These are phyloP conservation scores for Penicillium verrucosum DNA, from an alignment of 2,329 filamentous ascomycete species.

Conservation along the genomic window DNA sequence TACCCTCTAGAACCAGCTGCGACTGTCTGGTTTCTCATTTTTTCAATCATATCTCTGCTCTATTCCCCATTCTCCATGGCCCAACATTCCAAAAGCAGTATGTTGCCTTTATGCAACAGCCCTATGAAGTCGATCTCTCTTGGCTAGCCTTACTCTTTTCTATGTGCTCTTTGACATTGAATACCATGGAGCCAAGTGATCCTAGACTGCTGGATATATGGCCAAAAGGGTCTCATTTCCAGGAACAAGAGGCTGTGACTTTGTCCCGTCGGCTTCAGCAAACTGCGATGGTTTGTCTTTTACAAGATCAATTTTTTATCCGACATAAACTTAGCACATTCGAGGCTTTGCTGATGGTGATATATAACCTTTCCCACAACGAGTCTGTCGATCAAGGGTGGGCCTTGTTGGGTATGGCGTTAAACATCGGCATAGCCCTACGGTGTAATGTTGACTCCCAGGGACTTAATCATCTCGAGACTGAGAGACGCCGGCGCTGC, in stretches of 20 bases:
- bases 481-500: conserved; percentile 29
- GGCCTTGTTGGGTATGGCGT: conserved; percentile 29
- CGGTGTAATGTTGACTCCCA: conserved; percentile 28
- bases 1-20: conserved; percentile 13
- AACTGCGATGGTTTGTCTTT: conserved; percentile 28
- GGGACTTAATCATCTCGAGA: conserved; percentile 19
- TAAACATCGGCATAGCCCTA: conserved; percentile 31
- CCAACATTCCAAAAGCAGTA: conserved; percentile 30
- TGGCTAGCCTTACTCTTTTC: conserved; percentile 32
- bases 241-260: background rate
- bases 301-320: conserved; percentile 30
- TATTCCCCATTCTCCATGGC: conserved; percentile 32
- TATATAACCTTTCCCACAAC: conserved; percentile 29
- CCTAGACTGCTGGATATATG: conserved; percentile 20
- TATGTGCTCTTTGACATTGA: conserved; percentile 24
- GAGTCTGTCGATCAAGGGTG: conserved; percentile 27
- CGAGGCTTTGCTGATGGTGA: conserved; percentile 31
- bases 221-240: background rate
- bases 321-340: conserved; percentile 30
- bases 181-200: conserved; percentile 23
- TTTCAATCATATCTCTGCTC: conserved; percentile 11
- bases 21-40: conserved; percentile 19
- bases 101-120: conserved; percentile 16
- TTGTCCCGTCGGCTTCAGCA: conserved; percentile 8
- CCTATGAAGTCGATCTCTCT: conserved; percentile 20